phyloP scores from a whole-genome alignment of 768 basidiomycete genomes.

The Tubosaeta sp. region DNA sequence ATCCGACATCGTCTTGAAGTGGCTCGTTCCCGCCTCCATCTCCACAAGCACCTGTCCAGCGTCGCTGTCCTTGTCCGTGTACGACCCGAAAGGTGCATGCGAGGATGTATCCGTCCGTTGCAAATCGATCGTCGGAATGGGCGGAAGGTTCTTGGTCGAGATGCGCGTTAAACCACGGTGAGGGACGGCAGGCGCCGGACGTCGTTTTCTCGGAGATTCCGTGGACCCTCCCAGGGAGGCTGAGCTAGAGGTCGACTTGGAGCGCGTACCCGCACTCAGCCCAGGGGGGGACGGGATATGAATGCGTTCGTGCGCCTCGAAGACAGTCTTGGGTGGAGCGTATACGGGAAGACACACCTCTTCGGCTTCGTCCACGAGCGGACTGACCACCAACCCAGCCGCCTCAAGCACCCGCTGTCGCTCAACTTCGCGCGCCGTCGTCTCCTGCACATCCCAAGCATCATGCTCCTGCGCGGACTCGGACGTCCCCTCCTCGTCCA shows the following conservation, averaged over 20 bases:
- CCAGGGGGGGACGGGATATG: neutral
- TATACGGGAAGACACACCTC: slow-evolving; percentile 18
- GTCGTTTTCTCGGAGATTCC: slow-evolving; percentile 23
- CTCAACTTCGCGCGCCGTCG: slow-evolving; percentile 64
- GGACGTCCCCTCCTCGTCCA: slow-evolving; percentile 23
- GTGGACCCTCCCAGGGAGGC: slow-evolving; percentile 39
- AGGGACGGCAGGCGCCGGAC: slow-evolving; percentile 24
- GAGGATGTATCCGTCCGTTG: slow-evolving; percentile 13
- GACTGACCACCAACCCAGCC: slow-evolving; percentile 77
- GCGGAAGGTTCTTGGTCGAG: slow-evolving; percentile 50
- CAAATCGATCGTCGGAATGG: slow-evolving; percentile 37
- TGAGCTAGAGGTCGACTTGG: slow-evolving; percentile 12
- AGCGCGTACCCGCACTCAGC: neutral
- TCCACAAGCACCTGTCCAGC: neutral
- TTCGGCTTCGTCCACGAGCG: neutral
- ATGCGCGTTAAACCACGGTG: slow-evolving; percentile 12
- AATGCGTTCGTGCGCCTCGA: neutral
- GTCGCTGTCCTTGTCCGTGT: neutral
- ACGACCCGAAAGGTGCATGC: neutral
- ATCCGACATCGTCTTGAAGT: slow-evolving; percentile 11
- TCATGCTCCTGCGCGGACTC: slow-evolving; percentile 2
- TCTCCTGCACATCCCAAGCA: slow-evolving; percentile 36
- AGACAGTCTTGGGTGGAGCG: slow-evolving; percentile 13
- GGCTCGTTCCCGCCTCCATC: neutral
- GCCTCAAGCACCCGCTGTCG: slow-evolving; percentile 81